Percentiles rank a stretch among this genome's conserved stretches.
Evolutionary conservation across 1,284 basidiomycete genomes (phyloP).

Genomic region (Porogramme epimiltina): DNA sequence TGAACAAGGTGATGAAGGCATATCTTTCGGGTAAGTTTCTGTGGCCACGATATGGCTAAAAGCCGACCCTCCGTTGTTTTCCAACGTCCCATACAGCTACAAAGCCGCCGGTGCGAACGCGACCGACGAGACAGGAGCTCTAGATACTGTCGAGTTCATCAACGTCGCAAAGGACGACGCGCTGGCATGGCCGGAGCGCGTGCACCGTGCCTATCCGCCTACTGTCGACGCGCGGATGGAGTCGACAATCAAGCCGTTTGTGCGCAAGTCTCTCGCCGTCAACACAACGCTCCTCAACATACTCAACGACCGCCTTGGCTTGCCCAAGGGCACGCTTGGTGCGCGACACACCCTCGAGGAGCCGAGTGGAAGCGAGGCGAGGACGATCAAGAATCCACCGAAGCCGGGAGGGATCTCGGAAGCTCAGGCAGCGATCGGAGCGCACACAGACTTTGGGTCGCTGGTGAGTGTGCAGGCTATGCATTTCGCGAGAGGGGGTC

Average conservation of each 20-base stretch:
- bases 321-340: conserved; percentile 29
- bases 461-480: conserved; percentile 5
- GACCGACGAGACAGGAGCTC: conserved; percentile 35
- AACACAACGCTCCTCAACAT: conserved; percentile 34
- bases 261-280: conserved; percentile 35
- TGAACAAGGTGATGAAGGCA: conserved; percentile 39
- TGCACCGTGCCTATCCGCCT: conserved; percentile 35
- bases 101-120: conserved; percentile 36
- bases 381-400: conserved; percentile 38
- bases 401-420: conserved; percentile 22
- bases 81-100: conserved; percentile 26
- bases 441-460: conserved; percentile 41
- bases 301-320: conserved; percentile 27
- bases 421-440: conserved; percentile 32
- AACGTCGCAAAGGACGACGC: conserved; percentile 36
- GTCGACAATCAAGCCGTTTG: conserved; percentile 33
- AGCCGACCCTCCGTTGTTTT: neutral
- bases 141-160: conserved; percentile 37
- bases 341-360: conserved; percentile 31
- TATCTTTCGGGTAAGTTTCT: conserved; percentile 34
- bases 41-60: neutral
- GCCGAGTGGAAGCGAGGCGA: conserved; percentile 40
- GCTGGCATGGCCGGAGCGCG: conserved; percentile 31
- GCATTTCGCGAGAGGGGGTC: neutral
- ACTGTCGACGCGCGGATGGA: conserved; percentile 37